Percentiles rank a stretch among this genome's conserved stretches.
Conservation (phyloP, 345 rosid species). For the Euphorbia lathyris region DNA sequence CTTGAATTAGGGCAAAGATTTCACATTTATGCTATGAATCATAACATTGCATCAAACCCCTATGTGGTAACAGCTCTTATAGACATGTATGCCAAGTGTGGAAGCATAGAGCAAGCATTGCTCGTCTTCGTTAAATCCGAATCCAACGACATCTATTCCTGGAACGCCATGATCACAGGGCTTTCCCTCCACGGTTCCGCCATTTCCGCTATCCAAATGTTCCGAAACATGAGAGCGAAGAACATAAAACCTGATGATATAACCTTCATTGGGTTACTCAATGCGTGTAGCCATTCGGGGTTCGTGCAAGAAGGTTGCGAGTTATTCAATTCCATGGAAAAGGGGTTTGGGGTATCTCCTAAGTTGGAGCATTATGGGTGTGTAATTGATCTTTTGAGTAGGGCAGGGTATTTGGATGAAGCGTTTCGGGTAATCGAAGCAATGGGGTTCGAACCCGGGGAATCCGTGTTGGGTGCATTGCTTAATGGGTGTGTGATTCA, state of each 20-base stretch:
- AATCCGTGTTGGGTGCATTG: constrained; percentile 27
- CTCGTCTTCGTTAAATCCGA: constrained; percentile 16
- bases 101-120: constrained; percentile 21
- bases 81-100: constrained; percentile 32
- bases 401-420: constrained; percentile 13
- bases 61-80: constrained; percentile 24
- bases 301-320: constrained; percentile 28
- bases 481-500: constrained; percentile 32
- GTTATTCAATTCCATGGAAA: constrained; percentile 20
- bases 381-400: constrained; percentile 27
- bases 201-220: constrained; percentile 19
- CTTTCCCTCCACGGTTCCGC: constrained; percentile 27
- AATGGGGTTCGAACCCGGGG: constrained; percentile 27
- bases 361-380: constrained; percentile 33
- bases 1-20: constrained; percentile 15
- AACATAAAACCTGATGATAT: constrained; percentile 17
- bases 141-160: constrained; percentile 26
- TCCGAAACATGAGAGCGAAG: constrained; percentile 13
- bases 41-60: constrained; percentile 17
- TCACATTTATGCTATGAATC: constrained; percentile 13
- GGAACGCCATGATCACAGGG: constrained; percentile 27
- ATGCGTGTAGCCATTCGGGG: constrained; percentile 32
- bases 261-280: constrained; percentile 24
- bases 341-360: constrained; percentile 21
- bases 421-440: constrained; percentile 19